Evolutionary conservation across 164 flowering plant species (phyloP), one percentile per base, ranked within the genome.

Genomic region (Tetracentron sinense): DNA sequence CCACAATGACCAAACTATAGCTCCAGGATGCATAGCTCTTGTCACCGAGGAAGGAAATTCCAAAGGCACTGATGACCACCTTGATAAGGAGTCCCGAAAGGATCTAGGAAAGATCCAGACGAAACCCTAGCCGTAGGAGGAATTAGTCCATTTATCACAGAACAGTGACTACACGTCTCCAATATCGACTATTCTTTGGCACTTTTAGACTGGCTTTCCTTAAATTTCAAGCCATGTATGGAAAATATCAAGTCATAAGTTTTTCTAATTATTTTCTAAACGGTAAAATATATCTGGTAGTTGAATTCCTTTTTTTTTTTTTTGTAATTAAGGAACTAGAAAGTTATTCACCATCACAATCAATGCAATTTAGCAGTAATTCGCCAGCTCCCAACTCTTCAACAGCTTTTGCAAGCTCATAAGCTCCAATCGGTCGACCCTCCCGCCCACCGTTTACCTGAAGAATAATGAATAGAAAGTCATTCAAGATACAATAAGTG

Each of bases 351-450:
- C 99, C 99, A 81, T 95, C 99, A 81, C 97, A 95, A 57, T 95
- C 97, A 35, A 95, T 95, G 82, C 97, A 95, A 67, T 95, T 95
- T 0, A 95, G 84, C 55, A 95, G 75, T 73, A 95, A 89, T 79
- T 95, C 99, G 66, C 97, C 99, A 65, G 99, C 96, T 58, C 97
- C 99, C n/a, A 95, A 78, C 66, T 88, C 94, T 75, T 92, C 96
- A 60, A 92, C 99, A 35, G 97, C 97, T 77, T 88, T 89, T 23
- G 99, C 96, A 81, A 95, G 96, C 77, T 95, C 97, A 79, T 85
- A 92, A 27, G 99, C 99, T 62, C 99, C 99, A 80, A 92, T 89
- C 42, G 90, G 92, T 50, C 97, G 86, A 62, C 92, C 99, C 75
- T 89, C 99, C 73, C 99, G 76, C 47, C 99, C 99, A 61, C 99